These are phyloP conservation scores for Magnusiomyces paraingens DNA, from an alignment of 1,139 yeast species.

Conservation along the genomic window DNA sequence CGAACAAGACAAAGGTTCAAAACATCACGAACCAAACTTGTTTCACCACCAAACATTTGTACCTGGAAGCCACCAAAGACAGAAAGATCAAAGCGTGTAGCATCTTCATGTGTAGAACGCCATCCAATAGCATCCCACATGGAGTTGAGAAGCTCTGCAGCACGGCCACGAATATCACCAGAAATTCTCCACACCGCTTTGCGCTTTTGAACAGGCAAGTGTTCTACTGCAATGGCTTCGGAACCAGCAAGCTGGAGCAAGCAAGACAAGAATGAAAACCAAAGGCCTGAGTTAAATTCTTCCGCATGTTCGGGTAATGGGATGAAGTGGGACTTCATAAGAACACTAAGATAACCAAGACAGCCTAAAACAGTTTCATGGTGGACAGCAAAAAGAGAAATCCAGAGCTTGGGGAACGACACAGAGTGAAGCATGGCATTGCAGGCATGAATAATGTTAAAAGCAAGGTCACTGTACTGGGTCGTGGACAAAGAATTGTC, in stretches of 20 bases:
- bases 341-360: conserved; percentile 44
- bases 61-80: conserved; percentile 70
- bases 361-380: conserved; percentile 59
- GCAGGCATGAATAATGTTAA: conserved; percentile 36
- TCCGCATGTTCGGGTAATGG: conserved; percentile 55
- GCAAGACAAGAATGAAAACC: conserved; percentile 50
- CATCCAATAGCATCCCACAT: conserved; percentile 75
- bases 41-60: conserved; percentile 53
- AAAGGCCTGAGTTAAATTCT: conserved; percentile 49
- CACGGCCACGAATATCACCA: conserved; percentile 55
- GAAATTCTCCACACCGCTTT: conserved; percentile 63
- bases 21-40: conserved; percentile 57
- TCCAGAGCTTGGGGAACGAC: conserved; percentile 39
- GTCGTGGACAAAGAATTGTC: conserved; percentile 47
- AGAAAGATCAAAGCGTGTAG: conserved; percentile 53
- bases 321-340: conserved; percentile 36
- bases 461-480: conserved; percentile 32
- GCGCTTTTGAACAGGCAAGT: conserved; percentile 56
- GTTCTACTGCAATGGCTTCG: conserved; percentile 29
- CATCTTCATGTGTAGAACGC: conserved; percentile 56
- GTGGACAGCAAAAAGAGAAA: conserved; percentile 30
- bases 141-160: conserved; percentile 49
- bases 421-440: conserved; percentile 33
- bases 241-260: conserved; percentile 49
- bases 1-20: conserved; percentile 65